Evolutionary conservation across 139 green algal species (phyloP), one percentile per base, ranked within the genome.

Genomic region (Ettlia oleoabundans): DNA sequence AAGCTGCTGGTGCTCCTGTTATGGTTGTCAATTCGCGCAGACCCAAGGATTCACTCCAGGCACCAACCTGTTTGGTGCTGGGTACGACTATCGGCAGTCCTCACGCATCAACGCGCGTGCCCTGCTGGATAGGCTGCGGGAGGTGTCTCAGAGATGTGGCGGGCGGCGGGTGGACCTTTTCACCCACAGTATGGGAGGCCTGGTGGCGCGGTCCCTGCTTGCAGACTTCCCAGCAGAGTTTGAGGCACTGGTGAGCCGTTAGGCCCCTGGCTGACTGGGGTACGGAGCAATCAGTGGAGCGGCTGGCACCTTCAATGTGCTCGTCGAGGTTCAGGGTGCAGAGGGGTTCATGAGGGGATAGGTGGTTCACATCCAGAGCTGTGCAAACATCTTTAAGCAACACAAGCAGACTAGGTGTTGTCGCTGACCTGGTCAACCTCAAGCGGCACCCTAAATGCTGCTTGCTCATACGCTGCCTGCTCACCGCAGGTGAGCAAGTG

Each of bases 71-170:
- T 91, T 92, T 82, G 88, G 88, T 13, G 87, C 88, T 32, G 87
- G 87, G 33, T 92, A 92, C 65, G 88, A 92, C 72, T 92, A 92
- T 63, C 75, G 88, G 10, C 87, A 91, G 77, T 85, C 76, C 67
- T 88, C 86, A 74, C 81, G 86, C n/a, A 0, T 15, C 41, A 81
- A 62, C 47, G 53, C 62, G 0, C 35, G 51, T 3, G 47, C 38
- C 3, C 85, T 89, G 51, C 53, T 92, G 67, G 78, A 40, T 7
- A 32, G 62, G 52, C 73, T 92, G 64, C 30, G 67, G 38, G 24
- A 52, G 24, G 53, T 52, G 35, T 80, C 73, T 1, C 22, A 33
- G 30, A 43, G 55, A 13, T 80, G 62, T 76, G 82, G 82, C 24
- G 82, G 82, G 51, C 35, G 19, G 19, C 89, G 85, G 65, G 80